Percentiles rank a stretch among this genome's conserved stretches.
phyloP scores from a whole-genome alignment of 331 rosid species.

The Pyrus hybrid region DNA sequence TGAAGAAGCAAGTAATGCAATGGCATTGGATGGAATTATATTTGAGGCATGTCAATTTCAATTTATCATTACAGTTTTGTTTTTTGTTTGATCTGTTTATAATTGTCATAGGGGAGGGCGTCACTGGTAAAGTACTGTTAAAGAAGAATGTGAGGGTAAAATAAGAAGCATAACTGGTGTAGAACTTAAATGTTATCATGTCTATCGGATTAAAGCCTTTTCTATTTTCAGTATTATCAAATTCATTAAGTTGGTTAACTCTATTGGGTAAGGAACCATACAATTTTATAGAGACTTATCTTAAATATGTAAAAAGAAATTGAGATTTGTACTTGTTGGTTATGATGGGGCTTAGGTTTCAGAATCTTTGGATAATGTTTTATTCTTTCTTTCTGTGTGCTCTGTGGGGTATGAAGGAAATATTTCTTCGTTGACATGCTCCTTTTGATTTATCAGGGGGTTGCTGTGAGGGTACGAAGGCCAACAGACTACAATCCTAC shows the following conservation, averaged over 20 bases:
- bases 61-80: neutral
- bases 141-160: neutral
- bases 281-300: neutral
- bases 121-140: neutral
- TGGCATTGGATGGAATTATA: slow-evolving; percentile 80
- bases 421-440: neutral
- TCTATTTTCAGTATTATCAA: neutral
- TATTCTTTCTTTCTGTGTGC: neutral
- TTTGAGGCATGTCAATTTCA: slow-evolving; percentile 46
- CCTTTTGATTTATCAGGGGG: slow-evolving; percentile 47
- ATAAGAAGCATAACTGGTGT: neutral
- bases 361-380: neutral
- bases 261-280: neutral
- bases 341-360: neutral
- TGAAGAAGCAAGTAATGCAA: slow-evolving; percentile 87
- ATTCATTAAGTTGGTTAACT: neutral
- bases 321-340: neutral
- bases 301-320: neutral
- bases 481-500: slow-evolving; percentile 82
- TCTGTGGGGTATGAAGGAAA: neutral
- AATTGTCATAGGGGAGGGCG: neutral
- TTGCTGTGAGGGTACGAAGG: slow-evolving; percentile 81
- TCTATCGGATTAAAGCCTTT: neutral
- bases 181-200: neutral
- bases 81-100: no score